A percentile compares a stretch with the other conserved stretches of the same genome.
Conservation (phyloP, 371 early-diverging fungal species). For the Lichtheimia ornata region DNA sequence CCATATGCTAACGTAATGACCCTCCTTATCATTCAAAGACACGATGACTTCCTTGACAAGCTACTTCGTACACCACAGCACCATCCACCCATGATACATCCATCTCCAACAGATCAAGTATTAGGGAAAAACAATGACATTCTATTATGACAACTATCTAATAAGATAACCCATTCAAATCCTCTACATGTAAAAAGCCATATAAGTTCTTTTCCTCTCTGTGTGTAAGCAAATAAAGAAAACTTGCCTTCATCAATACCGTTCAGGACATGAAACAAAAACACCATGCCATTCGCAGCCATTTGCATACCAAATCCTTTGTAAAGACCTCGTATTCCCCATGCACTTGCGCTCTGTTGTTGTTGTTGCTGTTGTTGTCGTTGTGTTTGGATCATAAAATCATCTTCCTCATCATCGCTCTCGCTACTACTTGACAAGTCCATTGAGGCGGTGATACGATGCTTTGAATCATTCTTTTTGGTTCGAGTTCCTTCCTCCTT, state of each 20-base stretch:
- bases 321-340: slow-evolving; percentile 76
- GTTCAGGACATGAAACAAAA: slow-evolving; percentile 57
- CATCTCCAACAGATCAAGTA: too few relatives aligned
- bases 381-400: slow-evolving; percentile 8
- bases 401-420: slow-evolving; percentile 19
- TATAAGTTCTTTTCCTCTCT: not conserved
- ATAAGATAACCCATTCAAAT: not conserved
- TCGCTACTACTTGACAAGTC: slow-evolving; percentile 11
- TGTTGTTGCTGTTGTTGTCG: slow-evolving; percentile 6
- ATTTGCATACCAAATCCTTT: slow-evolving; percentile 76
- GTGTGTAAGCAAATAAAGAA: not conserved
- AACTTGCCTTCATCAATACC: slow-evolving; percentile 40
- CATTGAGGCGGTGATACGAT: slow-evolving; percentile 12
- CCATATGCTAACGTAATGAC: too few relatives aligned
- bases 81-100: too few relatives aligned
- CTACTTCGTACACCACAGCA: too few relatives aligned
- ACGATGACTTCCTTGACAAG: too few relatives aligned
- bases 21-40: too few relatives aligned
- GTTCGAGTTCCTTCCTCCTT: slow-evolving; percentile 82
- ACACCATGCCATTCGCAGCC: slow-evolving; percentile 59
- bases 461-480: slow-evolving; percentile 11
- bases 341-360: slow-evolving; percentile 38
- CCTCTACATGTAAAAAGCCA: not conserved
- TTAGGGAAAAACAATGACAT: not conserved
- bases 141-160: not conserved